Conservation (phyloP, 441 rosid genomes). For the Gossypium gossypioides region DNA sequence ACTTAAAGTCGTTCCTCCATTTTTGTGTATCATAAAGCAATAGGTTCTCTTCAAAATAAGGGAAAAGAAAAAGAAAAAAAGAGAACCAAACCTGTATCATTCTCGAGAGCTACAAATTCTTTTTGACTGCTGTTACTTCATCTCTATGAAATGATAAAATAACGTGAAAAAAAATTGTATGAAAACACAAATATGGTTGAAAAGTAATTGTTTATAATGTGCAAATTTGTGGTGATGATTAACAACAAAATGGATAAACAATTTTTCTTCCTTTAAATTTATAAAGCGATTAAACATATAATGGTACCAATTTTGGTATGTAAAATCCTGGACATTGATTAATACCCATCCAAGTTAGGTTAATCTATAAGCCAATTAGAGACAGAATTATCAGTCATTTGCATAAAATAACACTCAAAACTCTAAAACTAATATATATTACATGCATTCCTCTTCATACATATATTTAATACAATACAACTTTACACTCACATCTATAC, state of each 20-base stretch:
- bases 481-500: too few species aligned
- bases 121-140: background rate
- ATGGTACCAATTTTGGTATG: background rate
- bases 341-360: too few species aligned
- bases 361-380: too few species aligned
- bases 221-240: background rate
- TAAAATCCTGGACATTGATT: too few species aligned
- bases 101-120: background rate
- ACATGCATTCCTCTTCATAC: too few species aligned
- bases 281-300: background rate
- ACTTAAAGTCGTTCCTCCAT: slow-evolving; percentile 12
- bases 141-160: background rate
- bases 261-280: background rate
- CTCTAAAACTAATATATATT: too few species aligned
- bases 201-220: background rate
- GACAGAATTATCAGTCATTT: too few species aligned
- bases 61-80: background rate
- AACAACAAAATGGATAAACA: background rate
- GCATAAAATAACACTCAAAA: too few species aligned
- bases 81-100: background rate
- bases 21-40: slow-evolving; percentile 21
- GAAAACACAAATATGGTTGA: background rate
- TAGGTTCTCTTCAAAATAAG: slow-evolving; percentile 6
- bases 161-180: background rate
- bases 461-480: too few species aligned